Conservation (phyloP, 2,329 filamentous ascomycete genomes). For the Colletotrichum agaves region DNA sequence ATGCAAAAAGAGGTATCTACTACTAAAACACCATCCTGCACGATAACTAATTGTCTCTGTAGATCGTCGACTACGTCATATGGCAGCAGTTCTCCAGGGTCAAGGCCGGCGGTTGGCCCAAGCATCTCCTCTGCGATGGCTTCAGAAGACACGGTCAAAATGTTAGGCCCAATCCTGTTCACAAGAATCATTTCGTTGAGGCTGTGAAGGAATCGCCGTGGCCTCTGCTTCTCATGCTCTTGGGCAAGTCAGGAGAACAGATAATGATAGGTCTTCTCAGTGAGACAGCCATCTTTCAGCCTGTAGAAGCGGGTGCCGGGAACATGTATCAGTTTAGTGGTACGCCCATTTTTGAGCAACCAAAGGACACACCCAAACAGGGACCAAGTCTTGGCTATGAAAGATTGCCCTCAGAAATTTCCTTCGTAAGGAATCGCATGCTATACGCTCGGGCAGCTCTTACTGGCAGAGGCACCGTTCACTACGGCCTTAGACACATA, state of each 20-base stretch:
- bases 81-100: slow-evolving; percentile 77
- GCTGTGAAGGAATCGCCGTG: slow-evolving; percentile 77
- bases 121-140: slow-evolving; percentile 86
- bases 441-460: slow-evolving; percentile 82
- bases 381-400: background rate
- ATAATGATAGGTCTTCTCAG: slow-evolving; percentile 83
- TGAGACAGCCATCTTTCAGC: slow-evolving; percentile 79
- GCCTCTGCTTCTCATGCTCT: slow-evolving; percentile 77
- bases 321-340: slow-evolving; percentile 85
- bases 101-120: slow-evolving; percentile 62
- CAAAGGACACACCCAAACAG: slow-evolving; percentile 1
- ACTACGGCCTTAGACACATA: slow-evolving; percentile 81
- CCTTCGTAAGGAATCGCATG: slow-evolving; percentile 84
- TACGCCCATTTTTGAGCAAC: slow-evolving; percentile 59
- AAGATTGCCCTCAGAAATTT: slow-evolving; percentile 67
- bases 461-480: slow-evolving; percentile 73
- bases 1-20: slow-evolving; percentile 71
- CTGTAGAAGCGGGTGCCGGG: slow-evolving; percentile 66
- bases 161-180: slow-evolving; percentile 62
- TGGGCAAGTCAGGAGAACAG: slow-evolving; percentile 79
- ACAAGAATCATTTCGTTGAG: slow-evolving; percentile 76
- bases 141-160: slow-evolving; percentile 65
- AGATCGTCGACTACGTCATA: slow-evolving; percentile 83
- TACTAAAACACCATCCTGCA: background rate
- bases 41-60: slow-evolving; percentile 36